These are phyloP conservation scores for Delonix regia DNA, from an alignment of 306 rosid genomes.

Conservation along the genomic window DNA sequence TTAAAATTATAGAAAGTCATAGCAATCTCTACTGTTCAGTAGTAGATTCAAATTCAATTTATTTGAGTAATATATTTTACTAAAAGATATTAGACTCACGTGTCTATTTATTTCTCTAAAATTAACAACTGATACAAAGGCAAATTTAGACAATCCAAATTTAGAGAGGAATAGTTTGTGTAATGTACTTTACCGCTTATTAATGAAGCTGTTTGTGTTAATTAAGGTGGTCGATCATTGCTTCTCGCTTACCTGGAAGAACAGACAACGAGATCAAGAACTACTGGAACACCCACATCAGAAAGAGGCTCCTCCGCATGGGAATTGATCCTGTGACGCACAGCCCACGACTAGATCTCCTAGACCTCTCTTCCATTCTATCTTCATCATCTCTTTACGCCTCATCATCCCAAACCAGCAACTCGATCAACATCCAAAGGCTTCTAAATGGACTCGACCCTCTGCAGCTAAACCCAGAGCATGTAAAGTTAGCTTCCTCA, in stretches of 20 bases:
- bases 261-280: conserved; percentile 94
- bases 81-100: too few relatives aligned
- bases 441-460: conserved; percentile 48
- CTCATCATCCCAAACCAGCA: conserved; percentile 37
- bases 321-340: conserved; percentile 96
- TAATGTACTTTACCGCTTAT: background rate
- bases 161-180: too few relatives aligned
- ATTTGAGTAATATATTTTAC: too few relatives aligned
- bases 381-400: conserved; percentile 54
- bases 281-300: conserved; percentile 92
- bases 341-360: conserved; percentile 75
- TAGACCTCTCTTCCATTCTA: conserved; percentile 71
- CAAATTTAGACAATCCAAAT: too few relatives aligned
- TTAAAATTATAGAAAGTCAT: too few relatives aligned
- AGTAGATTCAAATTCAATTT: too few relatives aligned
- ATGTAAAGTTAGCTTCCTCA: conserved; percentile 69
- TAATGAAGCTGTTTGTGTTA: background rate
- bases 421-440: conserved; percentile 38
- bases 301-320: conserved; percentile 86
- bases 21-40: too few relatives aligned
- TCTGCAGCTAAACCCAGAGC: conserved; percentile 58
- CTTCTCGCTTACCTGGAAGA: conserved; percentile 82
- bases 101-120: too few relatives aligned
- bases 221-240: conserved; percentile 88
- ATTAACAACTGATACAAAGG: too few relatives aligned